Conservation (phyloP, 2,329 filamentous ascomycete genomes). For the Lachnellula subtilissima region DNA sequence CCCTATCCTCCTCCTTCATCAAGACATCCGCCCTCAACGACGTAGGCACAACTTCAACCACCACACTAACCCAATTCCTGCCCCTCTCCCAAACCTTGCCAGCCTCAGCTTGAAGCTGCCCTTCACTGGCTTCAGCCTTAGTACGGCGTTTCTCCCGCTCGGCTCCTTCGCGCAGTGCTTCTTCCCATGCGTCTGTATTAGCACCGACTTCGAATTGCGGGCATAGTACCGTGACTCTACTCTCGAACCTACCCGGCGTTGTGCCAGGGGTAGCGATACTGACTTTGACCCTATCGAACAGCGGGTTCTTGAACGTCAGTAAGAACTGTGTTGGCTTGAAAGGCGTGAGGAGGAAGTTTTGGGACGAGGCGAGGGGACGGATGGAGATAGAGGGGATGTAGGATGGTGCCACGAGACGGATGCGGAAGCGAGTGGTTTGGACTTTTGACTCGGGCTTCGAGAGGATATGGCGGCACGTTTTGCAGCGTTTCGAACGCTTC, state of each 20-base stretch:
- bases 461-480: slow-evolving; percentile 88
- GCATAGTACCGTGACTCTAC: slow-evolving; percentile 85
- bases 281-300: slow-evolving; percentile 86
- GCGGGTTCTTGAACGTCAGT: slow-evolving; percentile 85
- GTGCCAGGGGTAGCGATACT: slow-evolving; percentile 78
- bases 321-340: slow-evolving; percentile 68
- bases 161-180: slow-evolving; percentile 57
- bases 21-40: slow-evolving; percentile 26
- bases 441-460: slow-evolving; percentile 92
- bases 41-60: slow-evolving; percentile 77
- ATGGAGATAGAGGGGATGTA: slow-evolving; percentile 83
- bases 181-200: slow-evolving; percentile 92
- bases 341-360: slow-evolving; percentile 30
- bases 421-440: slow-evolving; percentile 82
- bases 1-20: slow-evolving; percentile 36
- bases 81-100: slow-evolving; percentile 96
- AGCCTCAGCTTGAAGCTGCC: slow-evolving; percentile 62
- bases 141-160: slow-evolving; percentile 36
- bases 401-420: slow-evolving; percentile 80
- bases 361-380: slow-evolving; percentile 29
- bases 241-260: slow-evolving; percentile 71
- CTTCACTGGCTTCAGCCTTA: slow-evolving; percentile 32
- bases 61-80: slow-evolving; percentile 90
- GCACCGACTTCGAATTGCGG: slow-evolving; percentile 92
- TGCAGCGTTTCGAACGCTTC: slow-evolving; percentile 90